These are phyloP conservation scores for Boletus vinaceobasis DNA, from an alignment of 768 basidiomycete species.

Conservation along the genomic window DNA sequence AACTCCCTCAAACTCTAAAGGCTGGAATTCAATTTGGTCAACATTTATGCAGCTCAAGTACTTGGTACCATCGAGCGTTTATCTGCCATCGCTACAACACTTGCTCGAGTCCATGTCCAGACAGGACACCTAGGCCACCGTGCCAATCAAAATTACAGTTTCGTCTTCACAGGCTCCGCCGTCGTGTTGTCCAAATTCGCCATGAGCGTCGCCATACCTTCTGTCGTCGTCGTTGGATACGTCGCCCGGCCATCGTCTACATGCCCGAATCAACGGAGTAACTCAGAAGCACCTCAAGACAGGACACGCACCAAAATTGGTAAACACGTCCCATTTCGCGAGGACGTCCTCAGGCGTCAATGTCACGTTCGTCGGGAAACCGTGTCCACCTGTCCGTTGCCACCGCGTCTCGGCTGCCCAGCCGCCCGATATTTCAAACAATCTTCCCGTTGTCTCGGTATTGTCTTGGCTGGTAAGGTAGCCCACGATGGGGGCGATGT, in stretches of 20 bases:
- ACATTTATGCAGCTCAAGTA: background rate
- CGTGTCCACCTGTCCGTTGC: constrained; percentile 85
- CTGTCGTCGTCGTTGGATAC: constrained; percentile 68
- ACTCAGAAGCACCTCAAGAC: background rate
- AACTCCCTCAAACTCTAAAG: too few relatives aligned
- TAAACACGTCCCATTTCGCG: constrained; percentile 79
- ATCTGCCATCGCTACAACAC: background rate
- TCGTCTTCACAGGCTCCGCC: constrained; percentile 43
- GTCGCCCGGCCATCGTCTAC: constrained; percentile 80
- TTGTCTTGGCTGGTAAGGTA: constrained; percentile 85
- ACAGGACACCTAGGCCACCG: background rate
- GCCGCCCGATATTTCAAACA: constrained; percentile 88
- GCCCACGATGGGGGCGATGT: constrained; percentile 88
- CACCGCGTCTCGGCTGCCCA: constrained; percentile 93
- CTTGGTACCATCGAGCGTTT: background rate
- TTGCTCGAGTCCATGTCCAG: background rate
- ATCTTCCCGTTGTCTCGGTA: constrained; percentile 59
- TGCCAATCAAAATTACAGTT: constrained; percentile 38
- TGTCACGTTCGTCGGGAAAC: constrained; percentile 76
- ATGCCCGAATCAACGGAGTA: background rate
- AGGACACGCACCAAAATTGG: constrained; percentile 65
- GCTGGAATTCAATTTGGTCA: background rate
- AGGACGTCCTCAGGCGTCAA: constrained; percentile 80
- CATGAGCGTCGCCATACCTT: constrained; percentile 75
- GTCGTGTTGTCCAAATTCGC: constrained; percentile 49